Evolutionary conservation across 2,329 filamentous ascomycete species (phyloP).

Genomic region (Colletotrichum incanum): DNA sequence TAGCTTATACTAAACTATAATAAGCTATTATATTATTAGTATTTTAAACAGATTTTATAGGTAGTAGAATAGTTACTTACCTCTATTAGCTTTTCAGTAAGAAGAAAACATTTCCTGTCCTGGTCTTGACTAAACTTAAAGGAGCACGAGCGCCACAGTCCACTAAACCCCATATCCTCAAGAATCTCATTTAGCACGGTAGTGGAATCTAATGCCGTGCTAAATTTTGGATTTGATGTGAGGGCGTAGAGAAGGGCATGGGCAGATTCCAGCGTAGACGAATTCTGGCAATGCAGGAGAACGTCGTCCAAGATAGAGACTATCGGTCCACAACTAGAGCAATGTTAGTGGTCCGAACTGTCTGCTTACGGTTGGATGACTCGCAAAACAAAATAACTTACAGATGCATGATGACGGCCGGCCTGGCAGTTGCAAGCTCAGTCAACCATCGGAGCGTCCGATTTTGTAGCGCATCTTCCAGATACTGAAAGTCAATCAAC

Average conservation of each 20-base stretch:
- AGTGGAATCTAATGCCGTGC: conserved; percentile 63
- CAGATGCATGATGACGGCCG: conserved; percentile 72
- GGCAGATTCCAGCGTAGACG: conserved; percentile 71
- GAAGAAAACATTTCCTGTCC: conserved; percentile 66
- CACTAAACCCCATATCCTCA: conserved; percentile 74
- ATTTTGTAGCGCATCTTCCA: conserved; percentile 75
- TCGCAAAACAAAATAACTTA: conserved; percentile 55
- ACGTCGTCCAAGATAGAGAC: conserved; percentile 73
- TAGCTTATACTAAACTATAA: background rate
- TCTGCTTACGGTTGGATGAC: too few relatives aligned
- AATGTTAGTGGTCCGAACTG: conserved; percentile 43
- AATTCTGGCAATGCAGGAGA: conserved; percentile 75
- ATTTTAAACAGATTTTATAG: background rate
- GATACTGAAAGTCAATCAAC: conserved; percentile 76
- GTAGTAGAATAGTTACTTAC: conserved; percentile 47
- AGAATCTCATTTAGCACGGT: conserved; percentile 68
- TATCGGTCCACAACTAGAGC: conserved; percentile 68
- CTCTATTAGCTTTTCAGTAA: conserved; percentile 75
- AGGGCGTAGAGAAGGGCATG: conserved; percentile 73
- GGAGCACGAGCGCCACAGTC: conserved; percentile 73
- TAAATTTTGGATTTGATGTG: conserved; percentile 68
- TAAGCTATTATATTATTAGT: background rate
- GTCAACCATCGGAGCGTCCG: conserved; percentile 74
- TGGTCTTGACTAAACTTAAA: conserved; percentile 65
- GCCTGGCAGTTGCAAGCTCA: conserved; percentile 67